Evolutionary conservation across 2,329 filamentous ascomycete genomes (phyloP).

Genomic region (Fusarium tjaetaba): DNA sequence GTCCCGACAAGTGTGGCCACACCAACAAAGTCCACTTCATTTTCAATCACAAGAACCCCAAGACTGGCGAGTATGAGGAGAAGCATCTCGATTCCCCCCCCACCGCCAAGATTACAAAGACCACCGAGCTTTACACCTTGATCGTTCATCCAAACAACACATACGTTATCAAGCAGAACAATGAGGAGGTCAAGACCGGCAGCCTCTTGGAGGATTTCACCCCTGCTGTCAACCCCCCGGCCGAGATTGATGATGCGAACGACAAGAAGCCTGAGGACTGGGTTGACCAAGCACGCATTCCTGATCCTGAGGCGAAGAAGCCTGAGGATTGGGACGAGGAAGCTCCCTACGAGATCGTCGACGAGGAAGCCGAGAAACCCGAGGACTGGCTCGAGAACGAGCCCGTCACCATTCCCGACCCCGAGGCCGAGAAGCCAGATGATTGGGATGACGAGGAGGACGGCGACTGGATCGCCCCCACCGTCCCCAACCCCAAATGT

Average conservation of each 20-base stretch:
- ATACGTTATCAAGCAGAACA: conserved; percentile 91
- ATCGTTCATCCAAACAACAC: conserved; percentile 97
- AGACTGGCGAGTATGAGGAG: conserved; percentile 99
- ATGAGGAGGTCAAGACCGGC: conserved; percentile 86
- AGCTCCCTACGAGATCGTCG: conserved; percentile 93
- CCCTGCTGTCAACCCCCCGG: conserved; percentile 90
- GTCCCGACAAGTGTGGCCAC: conserved; percentile 97
- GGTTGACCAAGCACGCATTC: conserved; percentile 92
- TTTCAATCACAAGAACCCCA: conserved; percentile 99
- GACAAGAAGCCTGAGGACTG: conserved; percentile 95
- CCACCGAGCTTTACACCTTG: conserved; percentile 93
- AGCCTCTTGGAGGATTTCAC: conserved; percentile 93
- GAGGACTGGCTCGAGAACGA: conserved; percentile 97
- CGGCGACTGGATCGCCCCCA: conserved; percentile 94
- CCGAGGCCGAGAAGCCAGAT: conserved; percentile 95
- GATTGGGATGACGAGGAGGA: conserved; percentile 99
- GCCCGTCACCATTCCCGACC: conserved; percentile 83
- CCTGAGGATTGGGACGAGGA: conserved; percentile 99
- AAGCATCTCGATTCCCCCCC: conserved; percentile 93
- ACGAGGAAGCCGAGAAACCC: conserved; percentile 89
- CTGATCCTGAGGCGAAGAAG: conserved; percentile 93
- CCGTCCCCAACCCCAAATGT: conserved; percentile 95
- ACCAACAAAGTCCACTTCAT: conserved; percentile 99
- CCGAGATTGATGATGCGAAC: conserved; percentile 94
- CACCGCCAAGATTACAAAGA: conserved; percentile 88